phyloP scores from a whole-genome alignment of 768 basidiomycete species.

The Agrocybe praecox region DNA sequence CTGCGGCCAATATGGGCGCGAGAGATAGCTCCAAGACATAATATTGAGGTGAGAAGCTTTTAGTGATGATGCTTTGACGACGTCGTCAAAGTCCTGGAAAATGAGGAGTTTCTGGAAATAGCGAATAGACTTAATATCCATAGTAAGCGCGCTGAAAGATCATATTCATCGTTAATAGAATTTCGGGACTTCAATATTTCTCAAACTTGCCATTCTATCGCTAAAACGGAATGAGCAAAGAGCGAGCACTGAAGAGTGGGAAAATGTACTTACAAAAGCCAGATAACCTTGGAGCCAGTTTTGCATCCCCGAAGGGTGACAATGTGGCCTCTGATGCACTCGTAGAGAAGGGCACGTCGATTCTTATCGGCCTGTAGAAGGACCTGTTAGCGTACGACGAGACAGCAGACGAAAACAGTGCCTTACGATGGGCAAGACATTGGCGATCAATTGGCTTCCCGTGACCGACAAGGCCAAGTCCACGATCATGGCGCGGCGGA shows the following conservation, averaged over 20 bases:
- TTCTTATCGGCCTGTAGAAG: conserved; percentile 75
- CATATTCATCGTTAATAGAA: not conserved
- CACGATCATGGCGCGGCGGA: conserved; percentile 85
- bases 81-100: too few species aligned
- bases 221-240: conserved; percentile 21
- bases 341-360: too few species aligned
- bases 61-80: conserved; percentile 5
- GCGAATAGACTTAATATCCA: conserved; percentile 33
- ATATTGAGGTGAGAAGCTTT: conserved; percentile 21
- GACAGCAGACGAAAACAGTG: conserved; percentile 9
- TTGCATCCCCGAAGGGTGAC: conserved; percentile 90
- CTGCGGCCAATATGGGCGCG: conserved; percentile 15
- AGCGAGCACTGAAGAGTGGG: not conserved
- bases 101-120: not conserved
- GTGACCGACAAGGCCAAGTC: conserved; percentile 83
- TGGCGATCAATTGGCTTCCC: too few species aligned
- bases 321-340: too few species aligned
- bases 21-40: conserved; percentile 26
- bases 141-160: conserved; percentile 46
- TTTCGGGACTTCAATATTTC: not conserved
- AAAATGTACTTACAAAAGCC: conserved; percentile 64
- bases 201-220: conserved; percentile 41
- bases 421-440: conserved; percentile 70
- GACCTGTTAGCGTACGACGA: not conserved
- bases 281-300: conserved; percentile 90